These are phyloP conservation scores for Pyricularia sp. DNA, from an alignment of 2,329 filamentous ascomycete species.

Conservation along the genomic window DNA sequence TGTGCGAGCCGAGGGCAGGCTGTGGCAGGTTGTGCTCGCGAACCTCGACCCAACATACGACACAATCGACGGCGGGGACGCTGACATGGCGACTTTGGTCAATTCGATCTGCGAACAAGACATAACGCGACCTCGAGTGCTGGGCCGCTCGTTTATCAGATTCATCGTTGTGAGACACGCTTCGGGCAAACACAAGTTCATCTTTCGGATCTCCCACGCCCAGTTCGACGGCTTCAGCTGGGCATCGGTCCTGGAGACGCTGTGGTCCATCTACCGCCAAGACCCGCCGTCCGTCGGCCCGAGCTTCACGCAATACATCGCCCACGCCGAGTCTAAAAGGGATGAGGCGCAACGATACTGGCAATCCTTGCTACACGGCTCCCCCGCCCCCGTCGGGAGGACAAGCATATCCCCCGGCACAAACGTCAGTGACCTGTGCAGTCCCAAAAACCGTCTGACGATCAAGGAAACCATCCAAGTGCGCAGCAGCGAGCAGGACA, in stretches of 20 bases:
- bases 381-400: background rate
- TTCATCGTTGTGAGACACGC: background rate
- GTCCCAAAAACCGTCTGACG: background rate
- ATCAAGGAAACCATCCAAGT: background rate
- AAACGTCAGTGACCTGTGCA: background rate
- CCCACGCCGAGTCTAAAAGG: background rate
- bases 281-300: background rate
- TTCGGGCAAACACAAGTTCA: background rate
- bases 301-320: background rate
- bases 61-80: background rate
- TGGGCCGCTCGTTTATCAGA: background rate
- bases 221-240: background rate
- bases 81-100: background rate
- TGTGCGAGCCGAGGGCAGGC: background rate
- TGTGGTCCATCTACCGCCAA: background rate
- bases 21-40: background rate
- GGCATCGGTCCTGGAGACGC: background rate
- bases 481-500: background rate
- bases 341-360: background rate
- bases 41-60: background rate
- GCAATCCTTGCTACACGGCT: background rate
- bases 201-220: background rate
- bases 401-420: background rate
- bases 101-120: background rate
- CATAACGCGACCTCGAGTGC: background rate